Conservation (phyloP, 2,329 filamentous ascomycete genomes). For the Fusarium temperatum region DNA sequence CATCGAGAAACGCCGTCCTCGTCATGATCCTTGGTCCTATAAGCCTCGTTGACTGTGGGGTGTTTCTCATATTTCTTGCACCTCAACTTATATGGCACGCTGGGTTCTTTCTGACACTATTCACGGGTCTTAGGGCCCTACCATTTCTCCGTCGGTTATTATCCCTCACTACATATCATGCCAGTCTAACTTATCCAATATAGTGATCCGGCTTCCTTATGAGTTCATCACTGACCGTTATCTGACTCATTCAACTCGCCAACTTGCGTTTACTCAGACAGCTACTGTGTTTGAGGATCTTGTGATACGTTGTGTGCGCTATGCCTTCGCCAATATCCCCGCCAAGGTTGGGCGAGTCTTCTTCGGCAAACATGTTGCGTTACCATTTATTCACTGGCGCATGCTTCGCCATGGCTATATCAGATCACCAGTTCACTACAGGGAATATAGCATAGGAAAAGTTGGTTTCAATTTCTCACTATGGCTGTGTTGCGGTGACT, state of each 20-base stretch:
- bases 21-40: conserved; percentile 78
- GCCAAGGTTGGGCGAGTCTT: conserved; percentile 76
- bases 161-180: background rate
- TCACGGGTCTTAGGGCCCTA: conserved; percentile 68
- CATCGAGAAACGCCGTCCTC: conserved; percentile 4
- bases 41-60: conserved; percentile 78
- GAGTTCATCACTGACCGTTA: conserved; percentile 47
- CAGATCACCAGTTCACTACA: conserved; percentile 70
- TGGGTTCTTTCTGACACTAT: conserved; percentile 66
- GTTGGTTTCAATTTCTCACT: conserved; percentile 32
- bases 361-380: conserved; percentile 76
- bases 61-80: conserved; percentile 75
- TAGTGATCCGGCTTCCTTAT: conserved; percentile 44
- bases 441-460: conserved; percentile 53
- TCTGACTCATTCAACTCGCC: conserved; percentile 37
- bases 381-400: conserved; percentile 79
- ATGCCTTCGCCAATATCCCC: conserved; percentile 78
- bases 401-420: conserved; percentile 77
- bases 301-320: conserved; percentile 79
- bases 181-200: conserved; percentile 18
- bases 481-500: background rate
- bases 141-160: conserved; percentile 72
- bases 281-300: conserved; percentile 81
- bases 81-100: conserved; percentile 77
- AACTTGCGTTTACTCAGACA: conserved; percentile 71